Evolutionary conservation across 129 eudicot species (phyloP).

Genomic region (Logfia minima): DNA sequence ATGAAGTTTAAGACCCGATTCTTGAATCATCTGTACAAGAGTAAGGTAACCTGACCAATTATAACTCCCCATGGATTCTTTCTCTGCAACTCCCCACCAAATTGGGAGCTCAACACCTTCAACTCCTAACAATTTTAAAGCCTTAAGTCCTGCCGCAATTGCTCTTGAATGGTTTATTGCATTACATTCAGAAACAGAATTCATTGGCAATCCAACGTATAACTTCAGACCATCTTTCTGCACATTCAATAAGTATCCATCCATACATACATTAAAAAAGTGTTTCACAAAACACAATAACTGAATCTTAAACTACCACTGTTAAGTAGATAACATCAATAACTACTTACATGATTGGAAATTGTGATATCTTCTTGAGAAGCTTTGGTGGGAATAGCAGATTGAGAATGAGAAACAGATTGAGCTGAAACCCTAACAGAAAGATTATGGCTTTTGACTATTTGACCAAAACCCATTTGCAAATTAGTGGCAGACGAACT

Average conservation of each 20-base stretch:
- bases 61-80: slow-evolving; percentile 59
- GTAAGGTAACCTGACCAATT: slow-evolving; percentile 84
- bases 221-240: slow-evolving; percentile 59
- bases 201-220: slow-evolving; percentile 78
- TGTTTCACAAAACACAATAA: slow-evolving; percentile 7
- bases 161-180: slow-evolving; percentile 61
- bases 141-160: slow-evolving; percentile 66
- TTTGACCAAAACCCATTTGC: slow-evolving; percentile 21
- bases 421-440: slow-evolving; percentile 16
- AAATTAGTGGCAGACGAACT: slow-evolving; percentile 5
- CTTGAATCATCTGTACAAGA: slow-evolving; percentile 64
- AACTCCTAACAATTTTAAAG: slow-evolving; percentile 76
- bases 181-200: slow-evolving; percentile 52
- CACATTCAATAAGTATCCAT: slow-evolving; percentile 20
- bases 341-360: not conserved
- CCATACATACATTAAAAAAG: slow-evolving; percentile 9
- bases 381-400: slow-evolving; percentile 17
- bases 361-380: not conserved
- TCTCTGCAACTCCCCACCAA: slow-evolving; percentile 94
- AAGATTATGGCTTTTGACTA: slow-evolving; percentile 12
- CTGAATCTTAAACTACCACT: too few species aligned
- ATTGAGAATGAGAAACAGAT: slow-evolving; percentile 17
- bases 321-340: too few species aligned
- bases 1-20: slow-evolving; percentile 69
- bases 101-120: slow-evolving; percentile 93